These are phyloP conservation scores for Xylaria flabelliformis DNA, from an alignment of 495 filamentous ascomycete genomes.

Conservation along the genomic window DNA sequence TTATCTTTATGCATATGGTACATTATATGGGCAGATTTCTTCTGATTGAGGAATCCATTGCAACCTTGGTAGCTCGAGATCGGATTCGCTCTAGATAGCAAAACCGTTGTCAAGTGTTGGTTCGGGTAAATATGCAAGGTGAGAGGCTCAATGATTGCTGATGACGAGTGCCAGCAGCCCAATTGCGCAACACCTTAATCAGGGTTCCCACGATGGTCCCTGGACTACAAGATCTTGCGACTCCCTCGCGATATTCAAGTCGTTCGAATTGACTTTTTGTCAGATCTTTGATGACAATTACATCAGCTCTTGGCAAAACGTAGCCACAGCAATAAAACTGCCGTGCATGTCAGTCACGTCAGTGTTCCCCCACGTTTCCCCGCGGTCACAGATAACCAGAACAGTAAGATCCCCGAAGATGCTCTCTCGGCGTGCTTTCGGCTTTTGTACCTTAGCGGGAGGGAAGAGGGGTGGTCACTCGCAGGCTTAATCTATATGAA, in stretches of 20 bases:
- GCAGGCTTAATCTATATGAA: conserved; percentile 10
- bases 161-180: conserved; percentile 11
- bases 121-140: conserved; percentile 22
- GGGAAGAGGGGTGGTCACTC: conserved; percentile 10
- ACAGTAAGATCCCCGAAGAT: conserved; percentile 22
- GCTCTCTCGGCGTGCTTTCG: background rate
- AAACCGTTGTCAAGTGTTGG: background rate
- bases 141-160: conserved; percentile 7
- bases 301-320: conserved; percentile 14
- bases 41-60: background rate
- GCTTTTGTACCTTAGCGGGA: conserved; percentile 15
- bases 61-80: background rate
- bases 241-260: conserved; percentile 6
- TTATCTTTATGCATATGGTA: background rate
- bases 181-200: conserved; percentile 20
- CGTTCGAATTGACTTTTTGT: conserved; percentile 17
- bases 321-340: conserved; percentile 13
- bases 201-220: background rate
- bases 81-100: background rate
- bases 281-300: conserved; percentile 7
- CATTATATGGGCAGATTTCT: background rate
- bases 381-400: conserved; percentile 16
- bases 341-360: conserved; percentile 20
- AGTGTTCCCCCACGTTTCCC: conserved; percentile 18
- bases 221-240: conserved; percentile 9